Base-by-base conservation (phyloP, 1,284 basidiomycete genomes). In the Meripilus lineatus region DNA sequence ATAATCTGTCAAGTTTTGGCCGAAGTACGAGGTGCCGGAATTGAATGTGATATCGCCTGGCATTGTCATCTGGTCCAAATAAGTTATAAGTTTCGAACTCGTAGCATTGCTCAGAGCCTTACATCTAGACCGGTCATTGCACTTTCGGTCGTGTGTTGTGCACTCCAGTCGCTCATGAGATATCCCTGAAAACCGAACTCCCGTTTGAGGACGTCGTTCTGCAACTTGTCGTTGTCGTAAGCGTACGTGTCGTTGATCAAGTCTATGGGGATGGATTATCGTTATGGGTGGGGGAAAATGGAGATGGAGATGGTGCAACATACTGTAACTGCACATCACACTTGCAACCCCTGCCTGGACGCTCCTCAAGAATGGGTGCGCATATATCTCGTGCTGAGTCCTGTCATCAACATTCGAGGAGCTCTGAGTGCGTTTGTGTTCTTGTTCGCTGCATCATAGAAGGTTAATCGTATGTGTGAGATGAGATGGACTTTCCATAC, bases 121-220 rank as follows among this genome's bases (percentile, higher is more conserved):
- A 80, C 78, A 57, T 83, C 89, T 17, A 92, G 68, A 15, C 89
- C 89, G 11, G 75, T 75, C 0, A 77, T 72, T 18, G 69, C 83
- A 53, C 70, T 74, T 52, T 77, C 74, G 2, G 75, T 84, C 0
- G 77, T 77, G 49, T 64, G 62, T 35, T 69, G 71, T 1, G 78
- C 83, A 32, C 59, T 58, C 87, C 87, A 90, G 62, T 89, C 87
- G 2, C 75, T 77, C 75, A 79, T 74, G 42, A 82, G 68, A 56
- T 70, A 86, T 20, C 89, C 89, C 61, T 84, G 81, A 74, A 90
- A 93, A 3, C 82, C 84, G 44, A 80, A 77, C 64, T 93, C 87
- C 22, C 71, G 68, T 67, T 93, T 93, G 48, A 93, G 69, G 30
- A 92, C 71, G 44, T 80, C 74, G 65, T 91, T 93, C 59, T 91